Conservation (phyloP, 148 eudicot species). For the Rhododendron ovatum region DNA sequence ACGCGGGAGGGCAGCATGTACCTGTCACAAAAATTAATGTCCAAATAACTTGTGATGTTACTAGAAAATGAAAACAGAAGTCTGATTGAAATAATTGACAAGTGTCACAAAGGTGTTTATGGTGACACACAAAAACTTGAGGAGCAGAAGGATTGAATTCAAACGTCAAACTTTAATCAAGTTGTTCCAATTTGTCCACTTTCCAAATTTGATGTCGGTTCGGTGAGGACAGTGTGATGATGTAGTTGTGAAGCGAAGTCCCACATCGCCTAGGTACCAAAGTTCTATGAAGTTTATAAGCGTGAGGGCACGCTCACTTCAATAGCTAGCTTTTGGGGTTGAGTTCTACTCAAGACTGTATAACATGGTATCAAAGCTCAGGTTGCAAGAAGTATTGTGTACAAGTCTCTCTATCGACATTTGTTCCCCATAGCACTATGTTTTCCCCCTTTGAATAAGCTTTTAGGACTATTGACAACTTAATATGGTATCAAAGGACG, state of each 20-base stretch:
- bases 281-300: no score
- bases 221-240: neutral
- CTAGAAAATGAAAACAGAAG: neutral
- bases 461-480: neutral
- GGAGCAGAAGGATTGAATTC: neutral
- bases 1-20: slow-evolving; percentile 76
- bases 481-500: neutral
- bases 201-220: neutral
- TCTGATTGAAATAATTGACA: neutral
- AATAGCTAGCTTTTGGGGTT: neutral
- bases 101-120: neutral
- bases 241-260: neutral
- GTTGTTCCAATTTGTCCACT: neutral
- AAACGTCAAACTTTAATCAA: neutral
- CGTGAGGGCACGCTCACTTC: neutral
- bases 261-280: neutral
- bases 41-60: neutral
- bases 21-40: slow-evolving; percentile 36
- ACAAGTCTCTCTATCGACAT: neutral
- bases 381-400: neutral
- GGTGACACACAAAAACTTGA: neutral
- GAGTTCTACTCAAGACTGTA: neutral
- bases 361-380: no score
- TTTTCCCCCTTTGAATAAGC: neutral
- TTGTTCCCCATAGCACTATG: neutral